Percentiles rank a stretch among this genome's conserved stretches.
Evolutionary conservation across 495 filamentous ascomycete species (phyloP).

Genomic region (Podospora pseudopauciseta): DNA sequence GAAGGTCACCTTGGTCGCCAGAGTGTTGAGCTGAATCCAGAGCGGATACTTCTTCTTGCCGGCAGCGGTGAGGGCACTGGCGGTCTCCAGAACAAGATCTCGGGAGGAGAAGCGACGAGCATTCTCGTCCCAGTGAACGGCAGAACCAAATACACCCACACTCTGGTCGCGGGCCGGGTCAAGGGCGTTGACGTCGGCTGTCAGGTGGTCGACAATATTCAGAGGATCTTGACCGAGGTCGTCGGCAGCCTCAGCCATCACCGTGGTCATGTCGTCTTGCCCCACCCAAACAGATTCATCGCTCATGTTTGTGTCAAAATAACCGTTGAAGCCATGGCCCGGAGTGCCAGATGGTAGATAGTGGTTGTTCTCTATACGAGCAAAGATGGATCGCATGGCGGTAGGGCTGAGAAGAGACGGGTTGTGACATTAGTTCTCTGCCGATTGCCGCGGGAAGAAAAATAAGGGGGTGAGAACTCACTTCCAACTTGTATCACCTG

Average conservation of each 20-base stretch:
- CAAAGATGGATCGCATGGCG: constrained; percentile 37
- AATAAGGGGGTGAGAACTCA: neutral
- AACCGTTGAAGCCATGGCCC: constrained; percentile 42
- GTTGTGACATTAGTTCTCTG: neutral
- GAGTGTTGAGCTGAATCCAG: constrained; percentile 33
- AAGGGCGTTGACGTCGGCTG: constrained; percentile 20
- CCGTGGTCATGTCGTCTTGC: constrained; percentile 31
- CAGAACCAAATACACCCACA: constrained; percentile 13
- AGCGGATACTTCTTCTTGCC: constrained; percentile 32
- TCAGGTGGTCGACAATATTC: constrained; percentile 16
- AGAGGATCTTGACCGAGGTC: constrained; percentile 18
- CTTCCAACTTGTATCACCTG: constrained; percentile 39
- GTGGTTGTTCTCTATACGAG: constrained; percentile 37
- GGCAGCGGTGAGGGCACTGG: constrained; percentile 23
- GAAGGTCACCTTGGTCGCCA: constrained; percentile 39
- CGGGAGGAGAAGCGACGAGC: constrained; percentile 33
- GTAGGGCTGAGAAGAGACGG: constrained; percentile 9
- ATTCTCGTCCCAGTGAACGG: constrained; percentile 13
- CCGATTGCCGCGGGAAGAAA: neutral
- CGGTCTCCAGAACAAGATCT: constrained; percentile 35
- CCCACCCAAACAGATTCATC: constrained; percentile 37
- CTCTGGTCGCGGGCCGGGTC: constrained; percentile 14
- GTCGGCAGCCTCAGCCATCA: constrained; percentile 39
- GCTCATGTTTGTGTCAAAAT: constrained; percentile 31
- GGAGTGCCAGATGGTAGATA: constrained; percentile 33